Percentiles rank a stretch among this genome's conserved stretches.
phyloP scores from a whole-genome alignment of 2,329 filamentous ascomycete species.

The Neophaeococcomyces mojaviensis region DNA sequence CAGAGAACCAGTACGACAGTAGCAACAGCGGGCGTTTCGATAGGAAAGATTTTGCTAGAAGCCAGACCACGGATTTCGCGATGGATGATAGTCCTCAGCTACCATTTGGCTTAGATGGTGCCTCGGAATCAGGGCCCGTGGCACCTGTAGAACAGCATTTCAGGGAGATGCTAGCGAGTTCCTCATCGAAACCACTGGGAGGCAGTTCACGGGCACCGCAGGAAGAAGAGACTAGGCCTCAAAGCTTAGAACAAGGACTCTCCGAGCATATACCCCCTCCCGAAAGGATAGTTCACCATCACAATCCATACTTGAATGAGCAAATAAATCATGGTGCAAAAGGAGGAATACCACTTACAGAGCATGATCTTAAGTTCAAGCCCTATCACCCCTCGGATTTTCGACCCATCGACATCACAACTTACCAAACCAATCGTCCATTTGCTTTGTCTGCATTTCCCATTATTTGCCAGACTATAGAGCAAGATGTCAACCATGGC shows the following conservation, averaged over 20 bases:
- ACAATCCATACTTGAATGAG: background rate
- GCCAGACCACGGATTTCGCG: background rate
- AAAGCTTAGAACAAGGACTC: background rate
- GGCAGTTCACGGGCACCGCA: background rate
- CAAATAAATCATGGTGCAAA: background rate
- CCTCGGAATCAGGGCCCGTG: background rate
- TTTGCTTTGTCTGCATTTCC: conserved; percentile 22
- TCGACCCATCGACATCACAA: conserved; percentile 20
- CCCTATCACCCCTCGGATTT: conserved; percentile 16
- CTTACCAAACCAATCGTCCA: conserved; percentile 18
- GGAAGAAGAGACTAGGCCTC: background rate
- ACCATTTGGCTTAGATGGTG: conserved; percentile 1
- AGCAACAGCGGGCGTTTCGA: background rate
- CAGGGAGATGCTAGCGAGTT: conserved; percentile 4
- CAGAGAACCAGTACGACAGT: background rate
- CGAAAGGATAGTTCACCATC: too few relatives aligned
- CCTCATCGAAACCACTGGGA: background rate
- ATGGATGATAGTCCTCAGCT: conserved; percentile 6
- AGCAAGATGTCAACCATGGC: conserved; percentile 30
- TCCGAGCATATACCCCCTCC: too few relatives aligned
- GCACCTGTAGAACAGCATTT: conserved; percentile 2
- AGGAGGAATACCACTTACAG: background rate
- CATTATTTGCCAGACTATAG: conserved; percentile 20
- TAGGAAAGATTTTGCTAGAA: background rate
- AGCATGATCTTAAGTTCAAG: conserved; percentile 3